A percentile compares a stretch with the other conserved stretches of the same genome.
Evolutionary conservation across 768 basidiomycete species (phyloP).

Genomic region (Boletus rufocinnamomeus): DNA sequence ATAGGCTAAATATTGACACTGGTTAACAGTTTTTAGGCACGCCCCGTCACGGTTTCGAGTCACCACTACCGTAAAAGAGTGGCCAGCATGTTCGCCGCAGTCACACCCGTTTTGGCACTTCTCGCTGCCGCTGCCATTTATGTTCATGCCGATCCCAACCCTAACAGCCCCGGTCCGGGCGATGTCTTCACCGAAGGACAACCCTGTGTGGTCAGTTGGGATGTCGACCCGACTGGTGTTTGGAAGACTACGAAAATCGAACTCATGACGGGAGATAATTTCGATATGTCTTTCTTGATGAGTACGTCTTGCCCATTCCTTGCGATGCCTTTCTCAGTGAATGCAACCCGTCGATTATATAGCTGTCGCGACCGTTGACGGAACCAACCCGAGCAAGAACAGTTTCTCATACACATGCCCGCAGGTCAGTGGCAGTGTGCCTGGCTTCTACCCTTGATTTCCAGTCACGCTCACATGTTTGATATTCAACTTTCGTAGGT

Average conservation of each 20-base stretch:
- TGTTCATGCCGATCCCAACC: constrained; percentile 59
- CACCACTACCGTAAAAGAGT: background rate
- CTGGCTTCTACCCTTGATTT: background rate
- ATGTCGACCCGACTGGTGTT: constrained; percentile 51
- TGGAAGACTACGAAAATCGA: constrained; percentile 78
- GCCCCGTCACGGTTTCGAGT: background rate
- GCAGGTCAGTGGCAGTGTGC: constrained; percentile 41
- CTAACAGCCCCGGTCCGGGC: constrained; percentile 61
- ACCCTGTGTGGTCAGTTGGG: constrained; percentile 61
- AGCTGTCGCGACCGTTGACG: constrained; percentile 71
- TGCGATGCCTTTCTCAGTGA: background rate
- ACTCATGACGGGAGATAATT: constrained; percentile 80
- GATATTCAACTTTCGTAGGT: constrained; percentile 44
- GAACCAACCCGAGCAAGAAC: constrained; percentile 49
- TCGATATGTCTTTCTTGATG: constrained; percentile 64
- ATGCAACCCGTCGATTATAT: background rate
- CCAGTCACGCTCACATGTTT: background rate
- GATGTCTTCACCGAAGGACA: constrained; percentile 57
- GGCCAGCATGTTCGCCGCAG: constrained; percentile 20
- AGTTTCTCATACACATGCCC: constrained; percentile 66
- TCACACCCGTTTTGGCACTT: constrained; percentile 15
- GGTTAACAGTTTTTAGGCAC: background rate
- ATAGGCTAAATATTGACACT: background rate
- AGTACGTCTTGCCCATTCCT: constrained; percentile 44
- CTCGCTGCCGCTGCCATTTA: constrained; percentile 32